phyloP scores from a whole-genome alignment of 208 protist genomes.

The Trypanosoma congolense region DNA sequence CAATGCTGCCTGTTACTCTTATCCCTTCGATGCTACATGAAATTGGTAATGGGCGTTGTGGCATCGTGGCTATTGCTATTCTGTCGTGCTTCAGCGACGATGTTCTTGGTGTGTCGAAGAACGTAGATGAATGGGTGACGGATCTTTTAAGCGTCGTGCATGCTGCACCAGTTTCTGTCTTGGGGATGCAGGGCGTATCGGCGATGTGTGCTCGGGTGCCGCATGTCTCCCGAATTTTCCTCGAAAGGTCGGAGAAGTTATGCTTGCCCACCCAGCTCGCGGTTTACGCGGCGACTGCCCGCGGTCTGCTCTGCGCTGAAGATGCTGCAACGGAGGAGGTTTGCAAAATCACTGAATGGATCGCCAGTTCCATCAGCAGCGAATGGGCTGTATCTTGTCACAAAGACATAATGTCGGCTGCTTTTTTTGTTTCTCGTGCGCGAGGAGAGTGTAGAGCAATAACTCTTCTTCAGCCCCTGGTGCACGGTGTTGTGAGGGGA shows the following conservation, averaged over 20 bases:
- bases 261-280: neutral
- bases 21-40: constrained; percentile 4
- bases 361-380: constrained; percentile 5
- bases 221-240: constrained; percentile 5
- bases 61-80: constrained; percentile 11
- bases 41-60: neutral
- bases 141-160: constrained; percentile 9
- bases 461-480: constrained; percentile 10
- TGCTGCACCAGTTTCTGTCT: neutral
- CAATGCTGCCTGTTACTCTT: constrained; percentile 1
- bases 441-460: neutral
- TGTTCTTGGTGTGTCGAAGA: constrained; percentile 6
- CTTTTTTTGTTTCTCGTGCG: neutral
- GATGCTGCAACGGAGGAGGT: constrained; percentile 4
- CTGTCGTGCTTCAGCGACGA: constrained; percentile 11
- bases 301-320: constrained; percentile 9
- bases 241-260: constrained; percentile 1
- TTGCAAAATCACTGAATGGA: constrained; percentile 2
- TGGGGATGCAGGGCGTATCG: constrained; percentile 20
- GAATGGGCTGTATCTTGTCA: neutral
- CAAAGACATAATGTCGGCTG: constrained; percentile 5
- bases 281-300: constrained; percentile 11
- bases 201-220: constrained; percentile 12
- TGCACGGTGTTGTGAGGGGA: neutral
- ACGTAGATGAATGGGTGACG: constrained; percentile 1